Base-by-base conservation (phyloP, 768 basidiomycete species). In the Mrakia blollopis region DNA sequence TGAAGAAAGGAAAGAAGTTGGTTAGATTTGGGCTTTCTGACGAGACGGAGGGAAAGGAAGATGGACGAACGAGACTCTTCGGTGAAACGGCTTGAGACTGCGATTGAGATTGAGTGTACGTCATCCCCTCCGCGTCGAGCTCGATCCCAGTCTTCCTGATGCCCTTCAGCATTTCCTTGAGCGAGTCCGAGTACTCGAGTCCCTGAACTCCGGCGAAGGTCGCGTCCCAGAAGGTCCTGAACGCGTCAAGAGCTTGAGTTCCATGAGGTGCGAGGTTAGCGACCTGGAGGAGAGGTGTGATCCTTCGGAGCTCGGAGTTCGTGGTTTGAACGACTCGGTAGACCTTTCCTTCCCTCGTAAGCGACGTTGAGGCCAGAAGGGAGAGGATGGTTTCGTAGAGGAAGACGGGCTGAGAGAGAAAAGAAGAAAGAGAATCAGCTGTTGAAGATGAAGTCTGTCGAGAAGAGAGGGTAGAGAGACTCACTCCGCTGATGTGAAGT, bases 151-250 rank as follows among this genome's bases (percentile, higher is more conserved):
- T 4, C 57, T 70, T 50, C 23, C 52, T 30, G 37, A 76, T 21
- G 6, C 57, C 75, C 68, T 76, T 70, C 39, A 76, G 67, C 21
- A 71, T 30, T 41, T 61, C 76, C 60, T 77, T 67, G 47, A 77
- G 44, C 8, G 61, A 35, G 35, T 23, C 8, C 6, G 76, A 72
- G 35, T 60, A 72, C n/a, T 69, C 60, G 47, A 77, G 65, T 14
- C 70, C 72, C 37, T 39, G 21, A 8, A 57, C 63, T 32, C 52
- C 76, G 16, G 62, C 39, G 37, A 77, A 77, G 9, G 71, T 77
- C n/a, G 50, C 54, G 37, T 44, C 23, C 76, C 76, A 77, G 18
- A 77, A 57, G 25, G 32, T 30, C 52, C 47, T n/a, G 50, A 73
- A 67, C 9, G 76, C 70, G 23, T 74, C 32, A 28, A 74, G n/a